Base-by-base conservation (phyloP, 208 protist genomes). In the Leishmania lainsoni region DNA sequence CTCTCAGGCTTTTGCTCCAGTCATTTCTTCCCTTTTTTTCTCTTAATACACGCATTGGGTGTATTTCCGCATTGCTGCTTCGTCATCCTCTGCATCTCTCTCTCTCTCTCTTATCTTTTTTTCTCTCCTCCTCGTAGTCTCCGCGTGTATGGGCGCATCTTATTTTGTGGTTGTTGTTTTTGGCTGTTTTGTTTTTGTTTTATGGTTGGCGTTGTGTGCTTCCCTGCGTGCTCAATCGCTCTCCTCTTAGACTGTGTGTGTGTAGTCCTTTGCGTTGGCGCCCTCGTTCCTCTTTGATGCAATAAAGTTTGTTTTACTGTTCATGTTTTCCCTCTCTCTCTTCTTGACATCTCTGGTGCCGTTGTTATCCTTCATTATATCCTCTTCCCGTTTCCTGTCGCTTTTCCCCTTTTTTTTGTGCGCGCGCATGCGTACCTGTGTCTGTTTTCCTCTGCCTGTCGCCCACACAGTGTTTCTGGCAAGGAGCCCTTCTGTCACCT, bases 21-120 rank as follows among this genome's bases (percentile, higher is more conserved):
- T 49, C 14, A 22, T 73, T 22, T 76, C 56, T 52, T 48, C 54
- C 56, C 32, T 81, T 66, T 69, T 69, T 65, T 68, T 78, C 65
- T 39, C 58, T 45, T 78, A 22, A 68, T 54, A 29, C 65, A 14
- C 22, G 26, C 54, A 17, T 79, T 69, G 12, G 49, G 35, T 70
- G 17, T 35, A 52, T 45, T 69, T 65, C 39, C 77, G 75, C 59
- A 48, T 74, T 81, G 74, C 14, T 56, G 2, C 17, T 12, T 81
- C 58, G 26, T n/a, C 58, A 14, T 63, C 26, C 29, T 63, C 26
- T 29, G 58, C 26, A 9, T 26, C 26, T 63, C 26, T 3, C 4
- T 17, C 52, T 5, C 26, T n/a, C n/a, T n/a, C n/a, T n/a, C n/a
- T n/a, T n/a, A n/a, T n/a, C n/a, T 12, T 63, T n/a, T 29, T 10